phyloP scores from a whole-genome alignment of 192 early-diverging fungal genomes.

The Mortierella alpina region DNA sequence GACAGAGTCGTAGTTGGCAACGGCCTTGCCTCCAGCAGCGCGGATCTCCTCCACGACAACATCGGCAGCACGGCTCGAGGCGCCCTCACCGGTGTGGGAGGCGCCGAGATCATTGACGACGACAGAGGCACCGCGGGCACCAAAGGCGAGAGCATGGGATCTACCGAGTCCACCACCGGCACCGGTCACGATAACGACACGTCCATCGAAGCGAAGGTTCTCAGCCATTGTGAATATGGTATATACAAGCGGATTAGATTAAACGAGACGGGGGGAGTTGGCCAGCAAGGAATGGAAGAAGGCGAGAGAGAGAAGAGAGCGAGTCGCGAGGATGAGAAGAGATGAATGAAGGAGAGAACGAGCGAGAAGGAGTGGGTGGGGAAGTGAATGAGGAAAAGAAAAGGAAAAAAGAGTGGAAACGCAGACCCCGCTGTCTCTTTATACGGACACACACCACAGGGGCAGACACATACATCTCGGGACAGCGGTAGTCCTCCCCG shows the following conservation, averaged over 20 bases:
- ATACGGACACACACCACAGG: not conserved
- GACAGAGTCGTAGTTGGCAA: conserved; percentile 98
- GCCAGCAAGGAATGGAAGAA: not conserved
- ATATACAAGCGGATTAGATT: not conserved
- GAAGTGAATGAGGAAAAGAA: conserved; percentile 1
- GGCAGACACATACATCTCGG: no score
- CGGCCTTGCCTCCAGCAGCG: conserved; percentile 88
- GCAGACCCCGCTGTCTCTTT: conserved; percentile 7
- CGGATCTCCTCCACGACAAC: conserved; percentile 86
- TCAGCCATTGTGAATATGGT: conserved; percentile 33
- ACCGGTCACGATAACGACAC: conserved; percentile 95
- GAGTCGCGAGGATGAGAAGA: conserved; percentile 7
- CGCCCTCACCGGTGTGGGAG: conserved; percentile 81
- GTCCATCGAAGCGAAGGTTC: conserved; percentile 78
- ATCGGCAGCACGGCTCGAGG: conserved; percentile 86
- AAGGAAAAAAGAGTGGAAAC: conserved; percentile 1
- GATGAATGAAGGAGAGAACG: not conserved
- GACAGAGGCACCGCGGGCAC: conserved; percentile 89
- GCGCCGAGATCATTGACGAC: conserved; percentile 97
- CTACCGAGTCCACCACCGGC: conserved; percentile 94
- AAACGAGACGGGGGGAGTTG: not conserved
- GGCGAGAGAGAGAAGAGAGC: not conserved
- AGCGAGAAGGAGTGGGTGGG: conserved; percentile 1
- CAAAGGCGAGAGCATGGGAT: conserved; percentile 94
- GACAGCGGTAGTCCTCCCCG: no score